Evolutionary conservation across 495 filamentous ascomycete species (phyloP).

Genomic region (Penicillium steckii): DNA sequence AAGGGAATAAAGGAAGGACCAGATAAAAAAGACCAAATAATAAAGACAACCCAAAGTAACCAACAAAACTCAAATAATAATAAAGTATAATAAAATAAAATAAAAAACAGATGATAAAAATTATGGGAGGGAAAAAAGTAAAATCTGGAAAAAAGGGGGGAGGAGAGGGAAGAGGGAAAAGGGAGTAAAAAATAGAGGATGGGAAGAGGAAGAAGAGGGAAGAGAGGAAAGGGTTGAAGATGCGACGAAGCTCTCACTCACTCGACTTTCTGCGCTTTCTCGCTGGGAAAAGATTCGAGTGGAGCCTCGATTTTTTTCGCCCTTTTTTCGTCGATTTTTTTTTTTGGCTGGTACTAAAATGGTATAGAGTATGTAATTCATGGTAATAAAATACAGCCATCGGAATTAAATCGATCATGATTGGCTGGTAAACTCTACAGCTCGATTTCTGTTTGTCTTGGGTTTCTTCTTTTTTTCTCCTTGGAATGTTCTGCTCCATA

Average conservation of each 20-base stretch:
- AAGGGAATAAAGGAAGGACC: conserved; percentile 13
- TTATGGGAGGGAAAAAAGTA: conserved; percentile 4
- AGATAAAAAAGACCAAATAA: conserved; percentile 21
- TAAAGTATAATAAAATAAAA: conserved; percentile 15
- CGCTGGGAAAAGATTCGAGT: conserved; percentile 19
- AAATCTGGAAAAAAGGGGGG: conserved; percentile 6
- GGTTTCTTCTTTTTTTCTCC: not conserved
- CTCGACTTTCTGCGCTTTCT: not conserved
- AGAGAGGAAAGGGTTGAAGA: conserved; percentile 16
- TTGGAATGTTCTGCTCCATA: conserved; percentile 8
- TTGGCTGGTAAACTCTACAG: conserved; percentile 7
- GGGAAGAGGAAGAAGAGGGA: conserved; percentile 6
- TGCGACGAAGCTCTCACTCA: conserved; percentile 14
- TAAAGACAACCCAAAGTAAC: conserved; percentile 16
- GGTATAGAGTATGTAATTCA: too few relatives aligned
- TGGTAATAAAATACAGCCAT: conserved; percentile 9
- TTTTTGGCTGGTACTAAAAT: too few relatives aligned
- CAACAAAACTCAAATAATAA: conserved; percentile 21
- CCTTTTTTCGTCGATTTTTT: conserved; percentile 26
- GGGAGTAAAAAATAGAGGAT: too few relatives aligned
- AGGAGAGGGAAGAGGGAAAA: conserved; percentile 4
- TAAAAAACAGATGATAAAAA: conserved; percentile 9
- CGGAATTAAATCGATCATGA: conserved; percentile 2
- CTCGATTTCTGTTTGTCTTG: not conserved
- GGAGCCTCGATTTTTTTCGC: conserved; percentile 13